Evolutionary conservation across 257 asterid species (phyloP), one percentile per base, ranked within the genome.

Genomic region (Verbena officinalis): DNA sequence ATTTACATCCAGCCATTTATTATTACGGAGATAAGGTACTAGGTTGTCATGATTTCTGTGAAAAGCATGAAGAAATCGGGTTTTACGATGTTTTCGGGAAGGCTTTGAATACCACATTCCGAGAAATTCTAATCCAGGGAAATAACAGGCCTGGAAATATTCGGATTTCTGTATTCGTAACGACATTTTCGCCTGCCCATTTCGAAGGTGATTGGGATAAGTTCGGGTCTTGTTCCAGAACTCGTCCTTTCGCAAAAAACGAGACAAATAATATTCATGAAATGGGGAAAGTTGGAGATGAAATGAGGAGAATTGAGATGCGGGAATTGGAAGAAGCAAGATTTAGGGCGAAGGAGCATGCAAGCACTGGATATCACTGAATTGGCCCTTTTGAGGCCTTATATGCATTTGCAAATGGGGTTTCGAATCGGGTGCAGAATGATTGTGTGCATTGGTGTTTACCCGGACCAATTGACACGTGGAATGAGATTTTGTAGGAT

Each of bases 391-490:
- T 51, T 86, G 40, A 78, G 96, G 71, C 92, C 95, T 0, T 96
- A 89, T 55, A 95, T 92, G 13, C 96, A 91, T 91, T 91, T 31
- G 85, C 83, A 0, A 83, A 84, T 17, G 95, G 92, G n/a, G 55
- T 84, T 24, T 4, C 67, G 0, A 90, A 80, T 2, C 82, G 70
- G 0, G 90, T 88, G 19, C 95, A 50, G 31, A 86, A 89, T 45
- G 98, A 91, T 40, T 88, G 98, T 38, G 95, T 89, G 54, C 98
- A 91, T 62, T 91, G 98, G 96, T 91, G 98, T 68, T 48, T 88
- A 52, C 98, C 96, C 4, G 95, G 98, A n/a, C 80, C 98, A 0
- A 85, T 88, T 14, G 98, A 91, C 62, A 65, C 92, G 0, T 91
- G 98, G 98, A 89, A 91, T 51, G 84, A 83, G 74, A 80, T 91